Percentiles rank a stretch among this genome's conserved stretches.
These are phyloP conservation scores for Leccinum subgranulosum DNA, from an alignment of 768 basidiomycete species.

Conservation along the genomic window DNA sequence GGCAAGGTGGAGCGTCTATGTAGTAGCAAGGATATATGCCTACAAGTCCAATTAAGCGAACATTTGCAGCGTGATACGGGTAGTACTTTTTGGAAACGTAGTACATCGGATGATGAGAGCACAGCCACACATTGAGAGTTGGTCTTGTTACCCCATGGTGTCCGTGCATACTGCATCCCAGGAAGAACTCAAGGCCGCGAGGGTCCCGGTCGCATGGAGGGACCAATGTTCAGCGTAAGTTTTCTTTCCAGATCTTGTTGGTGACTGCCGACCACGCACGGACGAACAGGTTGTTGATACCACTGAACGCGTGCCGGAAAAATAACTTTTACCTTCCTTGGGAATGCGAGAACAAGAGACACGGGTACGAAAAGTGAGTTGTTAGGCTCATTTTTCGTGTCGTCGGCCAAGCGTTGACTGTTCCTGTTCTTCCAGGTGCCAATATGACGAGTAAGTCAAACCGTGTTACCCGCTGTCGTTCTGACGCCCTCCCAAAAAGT, in stretches of 20 bases:
- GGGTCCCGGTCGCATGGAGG: constrained; percentile 79
- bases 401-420: constrained; percentile 5
- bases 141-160: constrained; percentile 44
- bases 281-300: constrained; percentile 67
- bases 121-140: not conserved
- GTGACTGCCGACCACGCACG: not conserved
- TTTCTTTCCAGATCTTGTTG: not conserved
- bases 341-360: constrained; percentile 89
- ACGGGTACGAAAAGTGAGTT: constrained; percentile 79
- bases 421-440: constrained; percentile 57
- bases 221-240: constrained; percentile 91
- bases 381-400: not conserved
- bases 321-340: constrained; percentile 80
- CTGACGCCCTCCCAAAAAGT: constrained; percentile 37
- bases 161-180: constrained; percentile 80
- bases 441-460: constrained; percentile 87
- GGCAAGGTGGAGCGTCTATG: no score
- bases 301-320: constrained; percentile 83
- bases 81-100: no score
- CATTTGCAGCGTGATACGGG: no score
- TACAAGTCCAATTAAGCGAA: no score
- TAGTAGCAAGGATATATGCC: no score
- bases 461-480: not conserved
- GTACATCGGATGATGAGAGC: not conserved
- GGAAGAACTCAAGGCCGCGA: constrained; percentile 69